These are phyloP conservation scores for Pyrenula aspistea DNA, from an alignment of 495 filamentous ascomycete species.

Conservation along the genomic window DNA sequence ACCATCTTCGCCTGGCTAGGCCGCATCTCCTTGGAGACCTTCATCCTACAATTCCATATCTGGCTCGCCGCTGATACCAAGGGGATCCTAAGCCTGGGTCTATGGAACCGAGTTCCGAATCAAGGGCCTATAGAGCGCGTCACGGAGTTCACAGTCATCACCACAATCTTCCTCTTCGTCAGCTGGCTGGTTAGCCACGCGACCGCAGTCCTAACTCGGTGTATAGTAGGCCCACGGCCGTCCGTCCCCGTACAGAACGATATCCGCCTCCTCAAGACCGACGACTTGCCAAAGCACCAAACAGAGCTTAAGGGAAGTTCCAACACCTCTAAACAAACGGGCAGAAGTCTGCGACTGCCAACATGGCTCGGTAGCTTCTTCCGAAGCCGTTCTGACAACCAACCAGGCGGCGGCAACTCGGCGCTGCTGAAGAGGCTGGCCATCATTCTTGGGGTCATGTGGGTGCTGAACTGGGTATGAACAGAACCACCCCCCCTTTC, in stretches of 20 bases:
- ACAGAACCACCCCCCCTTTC: no score
- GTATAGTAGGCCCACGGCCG: constrained; percentile 22
- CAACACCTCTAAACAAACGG: not conserved
- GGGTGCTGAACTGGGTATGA: constrained; percentile 11
- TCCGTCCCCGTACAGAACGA: not conserved
- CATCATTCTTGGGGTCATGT: constrained; percentile 12
- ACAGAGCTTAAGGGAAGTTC: not conserved
- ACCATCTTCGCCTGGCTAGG: constrained; percentile 40
- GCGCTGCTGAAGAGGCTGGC: constrained; percentile 14
- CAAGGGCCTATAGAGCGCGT: not conserved
- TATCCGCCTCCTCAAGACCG: not conserved
- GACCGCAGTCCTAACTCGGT: constrained; percentile 21
- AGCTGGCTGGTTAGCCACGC: constrained; percentile 21
- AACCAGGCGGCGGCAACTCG: not conserved
- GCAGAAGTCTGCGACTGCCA: not conserved
- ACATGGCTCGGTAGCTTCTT: not conserved
- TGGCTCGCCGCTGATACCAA: constrained; percentile 49
- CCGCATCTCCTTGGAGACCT: constrained; percentile 42
- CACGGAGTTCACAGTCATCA: constrained; percentile 18
- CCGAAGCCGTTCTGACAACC: not conserved
- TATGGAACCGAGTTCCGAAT: constrained; percentile 3
- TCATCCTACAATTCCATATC: constrained; percentile 48
- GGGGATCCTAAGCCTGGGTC: constrained; percentile 35
- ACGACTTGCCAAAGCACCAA: not conserved
- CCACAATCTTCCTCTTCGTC: constrained; percentile 27